A percentile compares a stretch with the other conserved stretches of the same genome.
Evolutionary conservation across 768 basidiomycete species (phyloP).

Genomic region (Amyloporia xantha): DNA sequence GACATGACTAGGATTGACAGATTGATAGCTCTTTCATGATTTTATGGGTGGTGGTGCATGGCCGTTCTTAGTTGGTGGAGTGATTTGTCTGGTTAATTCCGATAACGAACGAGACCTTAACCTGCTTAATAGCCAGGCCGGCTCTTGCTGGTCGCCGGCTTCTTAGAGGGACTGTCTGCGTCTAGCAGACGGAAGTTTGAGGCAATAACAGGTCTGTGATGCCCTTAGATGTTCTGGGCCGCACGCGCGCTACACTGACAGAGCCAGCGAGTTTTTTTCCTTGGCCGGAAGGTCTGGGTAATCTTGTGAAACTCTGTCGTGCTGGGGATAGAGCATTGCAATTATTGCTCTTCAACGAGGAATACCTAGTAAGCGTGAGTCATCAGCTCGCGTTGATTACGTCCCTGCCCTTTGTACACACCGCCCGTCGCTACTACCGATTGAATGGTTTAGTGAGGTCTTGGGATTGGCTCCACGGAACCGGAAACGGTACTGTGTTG

Average conservation of each 20-base stretch:
- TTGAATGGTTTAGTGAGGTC: conserved; percentile 88
- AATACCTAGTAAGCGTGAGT: conserved; percentile 86
- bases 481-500: conserved; percentile 43
- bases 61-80: conserved; percentile 84
- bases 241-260: conserved; percentile 86
- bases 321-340: conserved; percentile 87
- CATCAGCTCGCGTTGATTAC: conserved; percentile 87
- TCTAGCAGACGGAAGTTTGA: conserved; percentile 81
- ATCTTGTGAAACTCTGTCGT: conserved; percentile 76
- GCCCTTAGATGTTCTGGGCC: conserved; percentile 88
- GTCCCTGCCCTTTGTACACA: conserved; percentile 90
- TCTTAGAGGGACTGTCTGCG: conserved; percentile 83
- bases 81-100: conserved; percentile 97
- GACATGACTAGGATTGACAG: conserved; percentile 73
- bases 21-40: conserved; percentile 83
- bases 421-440: conserved; percentile 88
- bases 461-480: conserved; percentile 67
- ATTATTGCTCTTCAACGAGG: conserved; percentile 91
- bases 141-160: conserved; percentile 65
- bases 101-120: conserved; percentile 93
- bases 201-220: conserved; percentile 91
- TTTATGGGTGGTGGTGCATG: conserved; percentile 86
- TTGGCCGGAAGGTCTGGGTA: conserved; percentile 74
- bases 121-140: conserved; percentile 85
- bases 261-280: conserved; percentile 78